phyloP scores from a whole-genome alignment of 2,329 filamentous ascomycete genomes.

The Fusarium cyanostomum region DNA sequence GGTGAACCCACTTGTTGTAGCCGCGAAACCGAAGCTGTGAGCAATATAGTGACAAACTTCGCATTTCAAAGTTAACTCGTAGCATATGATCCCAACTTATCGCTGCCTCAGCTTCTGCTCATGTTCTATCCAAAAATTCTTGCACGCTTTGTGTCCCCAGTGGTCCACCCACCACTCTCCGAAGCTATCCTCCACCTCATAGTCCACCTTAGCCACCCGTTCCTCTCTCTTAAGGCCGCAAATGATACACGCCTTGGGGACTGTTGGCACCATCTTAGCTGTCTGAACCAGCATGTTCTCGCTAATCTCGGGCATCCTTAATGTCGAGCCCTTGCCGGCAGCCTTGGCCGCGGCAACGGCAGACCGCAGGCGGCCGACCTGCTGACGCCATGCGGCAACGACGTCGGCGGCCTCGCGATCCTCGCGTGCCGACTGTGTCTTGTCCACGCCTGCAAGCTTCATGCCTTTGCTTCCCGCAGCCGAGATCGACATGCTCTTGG shows the following conservation, averaged over 20 bases:
- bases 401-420: constrained; percentile 86
- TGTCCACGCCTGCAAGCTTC: constrained; percentile 90
- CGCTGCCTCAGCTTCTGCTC: constrained; percentile 75
- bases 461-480: constrained; percentile 81
- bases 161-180: constrained; percentile 97
- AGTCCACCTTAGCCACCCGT: constrained; percentile 78
- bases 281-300: constrained; percentile 74
- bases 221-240: constrained; percentile 92
- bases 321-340: constrained; percentile 57
- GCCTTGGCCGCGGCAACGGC: constrained; percentile 74
- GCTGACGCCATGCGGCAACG: constrained; percentile 76
- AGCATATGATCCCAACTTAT: constrained; percentile 48
- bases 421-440: constrained; percentile 81
- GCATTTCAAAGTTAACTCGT: background rate
- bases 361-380: constrained; percentile 78
- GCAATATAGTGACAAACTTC: background rate
- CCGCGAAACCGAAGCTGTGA: background rate
- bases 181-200: constrained; percentile 86
- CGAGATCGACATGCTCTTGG: constrained; percentile 90
- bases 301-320: constrained; percentile 74
- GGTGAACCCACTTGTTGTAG: background rate
- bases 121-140: constrained; percentile 85
- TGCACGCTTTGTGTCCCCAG: constrained; percentile 83
- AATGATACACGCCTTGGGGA: constrained; percentile 79
- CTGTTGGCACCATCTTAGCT: constrained; percentile 77